Evolutionary conservation across 257 asterid genomes (phyloP).

Genomic region (Gynochthodes officinalis): DNA sequence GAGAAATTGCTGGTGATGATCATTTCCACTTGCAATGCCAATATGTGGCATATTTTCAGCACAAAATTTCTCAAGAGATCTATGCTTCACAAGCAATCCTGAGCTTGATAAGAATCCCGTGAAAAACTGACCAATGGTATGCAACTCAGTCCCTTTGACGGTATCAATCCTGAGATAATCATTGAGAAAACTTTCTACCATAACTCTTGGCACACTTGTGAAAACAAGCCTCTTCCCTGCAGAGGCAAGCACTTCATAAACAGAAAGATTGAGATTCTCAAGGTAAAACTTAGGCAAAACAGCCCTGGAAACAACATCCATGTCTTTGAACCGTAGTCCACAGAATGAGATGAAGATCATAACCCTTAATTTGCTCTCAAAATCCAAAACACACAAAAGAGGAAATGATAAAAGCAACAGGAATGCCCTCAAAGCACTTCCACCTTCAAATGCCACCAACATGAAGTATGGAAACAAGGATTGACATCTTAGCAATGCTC

Average conservation of each 20-base stretch:
- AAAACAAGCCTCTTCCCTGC: conserved; percentile 43
- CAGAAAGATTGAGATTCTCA: conserved; percentile 54
- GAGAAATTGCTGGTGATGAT: conserved; percentile 48
- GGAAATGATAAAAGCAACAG: conserved; percentile 59
- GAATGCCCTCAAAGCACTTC: conserved; percentile 61
- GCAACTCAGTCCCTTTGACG: conserved; percentile 67
- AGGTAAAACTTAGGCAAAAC: conserved; percentile 80
- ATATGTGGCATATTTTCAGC: conserved; percentile 58
- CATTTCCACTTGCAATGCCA: conserved; percentile 54
- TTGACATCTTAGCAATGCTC: conserved; percentile 39
- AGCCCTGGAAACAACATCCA: conserved; percentile 60
- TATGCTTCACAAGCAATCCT: conserved; percentile 58
- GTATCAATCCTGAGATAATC: conserved; percentile 56
- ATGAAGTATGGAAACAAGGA: conserved; percentile 87
- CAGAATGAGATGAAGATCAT: conserved; percentile 76
- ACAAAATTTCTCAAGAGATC: conserved; percentile 48
- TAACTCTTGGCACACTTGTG: conserved; percentile 65
- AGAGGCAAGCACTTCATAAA: conserved; percentile 42
- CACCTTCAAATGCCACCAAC: conserved; percentile 93
- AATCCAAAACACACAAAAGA: conserved; percentile 33
- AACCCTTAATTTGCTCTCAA: conserved; percentile 40
- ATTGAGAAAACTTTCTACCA: conserved; percentile 73
- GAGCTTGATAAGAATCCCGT: conserved; percentile 51
- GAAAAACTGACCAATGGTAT: conserved; percentile 42
- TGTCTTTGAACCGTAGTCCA: conserved; percentile 52